Conservation (phyloP, 1,139 yeast genomes). For the Debaryomycetaceae sp. region DNA sequence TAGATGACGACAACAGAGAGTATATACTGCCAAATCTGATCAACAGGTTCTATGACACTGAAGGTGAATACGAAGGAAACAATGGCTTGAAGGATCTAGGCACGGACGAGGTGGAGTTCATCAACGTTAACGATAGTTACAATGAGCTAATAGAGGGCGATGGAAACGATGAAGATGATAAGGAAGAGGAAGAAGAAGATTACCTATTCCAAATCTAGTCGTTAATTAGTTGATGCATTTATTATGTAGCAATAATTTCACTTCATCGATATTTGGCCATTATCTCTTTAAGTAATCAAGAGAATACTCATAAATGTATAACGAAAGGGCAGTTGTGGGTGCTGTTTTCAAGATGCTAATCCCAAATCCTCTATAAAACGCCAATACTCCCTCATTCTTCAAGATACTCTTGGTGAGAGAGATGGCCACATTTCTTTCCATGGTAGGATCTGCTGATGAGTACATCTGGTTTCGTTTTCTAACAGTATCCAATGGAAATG, state of each 20-base stretch:
- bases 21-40: constrained; percentile 44
- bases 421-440: constrained; percentile 13
- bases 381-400: constrained; percentile 54
- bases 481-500: constrained; percentile 84
- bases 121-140: constrained; percentile 19
- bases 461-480: constrained; percentile 76
- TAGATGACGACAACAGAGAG: constrained; percentile 31
- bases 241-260: not conserved
- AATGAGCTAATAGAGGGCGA: constrained; percentile 12
- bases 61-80: constrained; percentile 16
- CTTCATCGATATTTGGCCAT: not conserved
- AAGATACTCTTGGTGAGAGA: constrained; percentile 32
- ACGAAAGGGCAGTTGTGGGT: constrained; percentile 77
- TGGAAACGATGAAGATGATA: constrained; percentile 13
- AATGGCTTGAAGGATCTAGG: constrained; percentile 15
- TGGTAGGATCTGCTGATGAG: constrained; percentile 18
- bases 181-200: constrained; percentile 28
- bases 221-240: not conserved
- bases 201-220: constrained; percentile 28
- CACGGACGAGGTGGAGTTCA: constrained; percentile 22
- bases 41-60: constrained; percentile 26
- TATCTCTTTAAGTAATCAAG: constrained; percentile 9
- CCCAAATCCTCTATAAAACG: constrained; percentile 71
- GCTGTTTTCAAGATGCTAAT: constrained; percentile 73
- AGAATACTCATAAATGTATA: constrained; percentile 63